phyloP scores from a whole-genome alignment of 164 flowering plant species.

The Dillenia suffruticosa region DNA sequence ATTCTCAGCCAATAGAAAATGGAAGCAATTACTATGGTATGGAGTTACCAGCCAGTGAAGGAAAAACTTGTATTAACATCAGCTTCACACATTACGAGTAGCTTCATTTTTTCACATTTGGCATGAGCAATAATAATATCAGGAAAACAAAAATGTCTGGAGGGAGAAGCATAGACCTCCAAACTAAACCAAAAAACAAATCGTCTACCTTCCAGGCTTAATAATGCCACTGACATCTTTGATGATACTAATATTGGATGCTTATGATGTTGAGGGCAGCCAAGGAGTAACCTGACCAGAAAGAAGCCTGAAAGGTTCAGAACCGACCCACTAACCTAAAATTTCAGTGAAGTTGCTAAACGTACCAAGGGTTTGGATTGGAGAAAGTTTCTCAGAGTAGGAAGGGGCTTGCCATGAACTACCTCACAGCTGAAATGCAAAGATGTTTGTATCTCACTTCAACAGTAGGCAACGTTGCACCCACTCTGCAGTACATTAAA shows the following conservation, averaged over 20 bases:
- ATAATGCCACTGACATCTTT: slow-evolving; percentile 45
- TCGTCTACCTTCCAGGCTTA: slow-evolving; percentile 50
- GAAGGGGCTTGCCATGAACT: slow-evolving; percentile 70
- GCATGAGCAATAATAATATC: too few species aligned
- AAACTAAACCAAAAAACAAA: too few species aligned
- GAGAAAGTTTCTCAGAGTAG: slow-evolving; percentile 65
- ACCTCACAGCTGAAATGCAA: slow-evolving; percentile 57
- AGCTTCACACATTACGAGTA: too few species aligned
- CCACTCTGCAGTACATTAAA: slow-evolving; percentile 38
- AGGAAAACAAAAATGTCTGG: too few species aligned
- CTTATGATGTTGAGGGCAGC: slow-evolving; percentile 29
- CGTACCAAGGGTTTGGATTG: slow-evolving; percentile 48
- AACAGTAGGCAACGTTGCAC: slow-evolving; percentile 54
- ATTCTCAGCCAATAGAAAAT: too few species aligned
- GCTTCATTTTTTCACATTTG: too few species aligned
- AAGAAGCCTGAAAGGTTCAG: slow-evolving; percentile 5
- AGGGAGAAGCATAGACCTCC: too few species aligned
- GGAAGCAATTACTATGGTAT: too few species aligned
- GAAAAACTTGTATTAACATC: too few species aligned
- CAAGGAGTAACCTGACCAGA: slow-evolving; percentile 31
- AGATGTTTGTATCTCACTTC: slow-evolving; percentile 63
- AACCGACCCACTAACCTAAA: not conserved
- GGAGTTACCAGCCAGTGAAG: too few species aligned
- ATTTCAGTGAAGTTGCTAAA: not conserved
- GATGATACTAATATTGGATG: slow-evolving; percentile 39